Evolutionary conservation across 495 filamentous ascomycete species (phyloP), one percentile per base, ranked within the genome.

Genomic region (Cercophora newfieldiana): DNA sequence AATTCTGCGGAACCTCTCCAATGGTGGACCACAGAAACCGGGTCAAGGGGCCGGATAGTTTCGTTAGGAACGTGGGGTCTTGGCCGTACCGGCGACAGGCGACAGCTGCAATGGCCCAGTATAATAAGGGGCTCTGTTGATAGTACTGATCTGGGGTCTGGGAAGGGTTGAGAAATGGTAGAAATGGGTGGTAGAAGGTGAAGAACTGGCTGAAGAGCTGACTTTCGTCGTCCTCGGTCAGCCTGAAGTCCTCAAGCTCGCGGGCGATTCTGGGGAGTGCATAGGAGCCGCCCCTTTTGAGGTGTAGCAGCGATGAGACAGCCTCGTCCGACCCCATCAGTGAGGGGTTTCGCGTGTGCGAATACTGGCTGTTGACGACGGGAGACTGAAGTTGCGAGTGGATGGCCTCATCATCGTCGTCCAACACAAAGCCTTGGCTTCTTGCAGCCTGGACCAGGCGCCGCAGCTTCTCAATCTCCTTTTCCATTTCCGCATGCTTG

Each of bases 401-500:
- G 55, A 80, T 72, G 24, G 78, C 50, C 5, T 61, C 59, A 24
- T 76, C 80, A 77, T 82, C 73, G 67, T 86, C 67, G 66, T 89
- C 79, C 64, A 88, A 72, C 56, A 83, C 48, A 65, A 76, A 88
- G 62, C 77, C 83, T 67, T 81, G 85, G 48, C 71, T 69, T 75
- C 78, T 80, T 61, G 82, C 84, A 65, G 71, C 72, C 57, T 81
- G 75, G 55, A 85, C 78, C 66, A 75, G 83, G 29, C 75, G 78
- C 51, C 79, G 78, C 61, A 82, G 74, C 62, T 78, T 80, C 56
- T 89, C 88, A 69, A 92, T 88, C 80, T 92, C 88, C 78, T 90
- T 91, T 74, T 95, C 93, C 92, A 96, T 96, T 77, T 96, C 93
- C 54, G 91, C 91, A 77, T 96, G 92, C 71, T 91, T 91, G 65